Base-by-base conservation (phyloP, 805 yeast species). In the Metahyphopichia silvanorum region DNA sequence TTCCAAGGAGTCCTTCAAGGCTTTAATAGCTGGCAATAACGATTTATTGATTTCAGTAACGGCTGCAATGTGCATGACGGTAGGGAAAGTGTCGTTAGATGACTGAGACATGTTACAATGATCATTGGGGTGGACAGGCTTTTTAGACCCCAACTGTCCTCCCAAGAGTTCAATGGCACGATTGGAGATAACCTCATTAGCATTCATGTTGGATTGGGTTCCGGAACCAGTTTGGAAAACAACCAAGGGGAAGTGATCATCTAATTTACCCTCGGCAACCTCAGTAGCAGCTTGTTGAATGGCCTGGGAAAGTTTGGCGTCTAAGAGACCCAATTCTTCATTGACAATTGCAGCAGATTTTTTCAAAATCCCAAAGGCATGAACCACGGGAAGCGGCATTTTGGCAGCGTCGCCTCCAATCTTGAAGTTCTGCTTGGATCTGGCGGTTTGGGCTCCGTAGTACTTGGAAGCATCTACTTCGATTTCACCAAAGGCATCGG, bases 21-120 rank as follows among this genome's bases (percentile, higher is more conserved):
- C 49, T 13, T 38, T 50, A 49, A 60, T 54, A 33, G 53, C 54
- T 6, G 67, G 67, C 18, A 60, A 31, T 45, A 60, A 53, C 6
- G 44, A 32, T 22, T 39, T 40, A 33, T 49, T 39, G 40, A 60
- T 51, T 40, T 60, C 65, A 18, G 53, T 49, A 33, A 60, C 66
- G n/a, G 63, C 64, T 15, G 67, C 67, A 42, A 60, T 60, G 47
- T 60, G 67, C 67, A 60, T 60, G 27, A 60, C 67, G 8, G 67
- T 60, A 11, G 67, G 67, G 51, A 60, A 60, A 8, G 67, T 60
- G 43, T 60, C 67, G 44, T 60, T 60, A 14, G 63, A 57, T 6
- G 62, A 55, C 40, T 60, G 66, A 4, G 63, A 57, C 67, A 60
- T 60, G 51, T 60, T 60, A 27, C 58, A 53, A 49, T 60, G 67